These are phyloP conservation scores for Penicillium riverlandense DNA, from an alignment of 495 filamentous ascomycete species.

Conservation along the genomic window DNA sequence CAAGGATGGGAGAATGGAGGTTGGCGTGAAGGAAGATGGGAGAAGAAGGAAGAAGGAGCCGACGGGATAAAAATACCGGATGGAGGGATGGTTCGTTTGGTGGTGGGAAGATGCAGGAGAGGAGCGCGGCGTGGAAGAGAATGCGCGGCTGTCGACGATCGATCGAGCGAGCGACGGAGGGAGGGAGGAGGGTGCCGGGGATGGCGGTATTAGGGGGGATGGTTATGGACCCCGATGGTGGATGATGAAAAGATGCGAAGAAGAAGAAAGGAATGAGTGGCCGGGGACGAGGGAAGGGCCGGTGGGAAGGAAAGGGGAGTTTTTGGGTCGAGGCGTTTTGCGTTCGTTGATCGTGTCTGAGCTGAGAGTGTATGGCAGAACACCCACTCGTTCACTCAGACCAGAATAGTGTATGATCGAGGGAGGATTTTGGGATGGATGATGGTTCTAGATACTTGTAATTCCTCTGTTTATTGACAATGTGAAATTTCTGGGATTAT, in stretches of 20 bases:
- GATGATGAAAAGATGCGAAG: slow-evolving; percentile 5
- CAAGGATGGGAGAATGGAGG: slow-evolving; percentile 2
- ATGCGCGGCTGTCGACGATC: slow-evolving; percentile 21
- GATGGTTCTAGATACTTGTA: too few relatives aligned
- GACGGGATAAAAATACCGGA: slow-evolving; percentile 13
- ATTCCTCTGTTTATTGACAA: too few relatives aligned
- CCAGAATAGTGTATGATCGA: too few relatives aligned
- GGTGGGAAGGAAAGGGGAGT: too few relatives aligned
- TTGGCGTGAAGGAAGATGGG: slow-evolving; percentile 3
- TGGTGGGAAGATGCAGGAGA: slow-evolving; percentile 25
- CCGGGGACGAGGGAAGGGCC: too few relatives aligned
- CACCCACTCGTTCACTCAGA: too few relatives aligned
- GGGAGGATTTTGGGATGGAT: too few relatives aligned
- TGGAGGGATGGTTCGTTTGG: slow-evolving; percentile 21
- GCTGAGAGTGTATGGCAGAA: too few relatives aligned
- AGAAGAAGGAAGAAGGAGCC: slow-evolving; percentile 2
- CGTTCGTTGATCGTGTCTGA: too few relatives aligned
- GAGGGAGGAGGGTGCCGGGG: slow-evolving; percentile 8
- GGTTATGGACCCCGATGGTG: neutral
- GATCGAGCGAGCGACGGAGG: neutral
- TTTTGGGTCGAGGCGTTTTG: too few relatives aligned
- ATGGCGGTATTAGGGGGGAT: neutral
- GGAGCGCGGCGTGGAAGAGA: slow-evolving; percentile 24
- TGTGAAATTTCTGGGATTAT: too few relatives aligned
- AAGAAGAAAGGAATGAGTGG: slow-evolving; percentile 1